phyloP scores from a whole-genome alignment of 345 rosid genomes.

The Eutrema japonicum region DNA sequence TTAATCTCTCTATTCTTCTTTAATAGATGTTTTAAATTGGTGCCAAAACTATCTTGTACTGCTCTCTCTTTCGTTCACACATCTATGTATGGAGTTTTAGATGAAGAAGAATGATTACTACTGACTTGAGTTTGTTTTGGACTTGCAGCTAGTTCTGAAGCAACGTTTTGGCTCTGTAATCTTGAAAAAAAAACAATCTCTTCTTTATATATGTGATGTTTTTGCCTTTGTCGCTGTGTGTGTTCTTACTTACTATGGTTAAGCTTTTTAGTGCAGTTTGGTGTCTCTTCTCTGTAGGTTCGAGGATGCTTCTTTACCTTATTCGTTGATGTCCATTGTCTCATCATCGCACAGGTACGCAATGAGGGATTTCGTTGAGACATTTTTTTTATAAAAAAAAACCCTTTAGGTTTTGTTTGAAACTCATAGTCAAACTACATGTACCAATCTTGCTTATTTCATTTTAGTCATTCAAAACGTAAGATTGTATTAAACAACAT shows the following conservation, averaged over 20 bases:
- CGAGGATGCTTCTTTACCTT: slow-evolving; percentile 25
- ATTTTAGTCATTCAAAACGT: not conserved
- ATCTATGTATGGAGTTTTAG: slow-evolving; percentile 23
- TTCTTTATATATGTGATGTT: not conserved
- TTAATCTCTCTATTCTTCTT: slow-evolving; percentile 28
- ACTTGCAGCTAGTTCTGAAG: slow-evolving; percentile 48
- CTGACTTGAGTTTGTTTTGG: slow-evolving; percentile 45
- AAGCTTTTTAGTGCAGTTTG: slow-evolving; percentile 28
- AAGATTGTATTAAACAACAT: slow-evolving; percentile 3
- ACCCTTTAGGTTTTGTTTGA: no score
- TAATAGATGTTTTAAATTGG: slow-evolving; percentile 20
- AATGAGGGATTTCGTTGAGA: not conserved
- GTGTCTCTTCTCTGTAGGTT: slow-evolving; percentile 32
- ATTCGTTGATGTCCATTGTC: not conserved
- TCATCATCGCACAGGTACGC: slow-evolving; percentile 24
- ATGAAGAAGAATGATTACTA: slow-evolving; percentile 31
- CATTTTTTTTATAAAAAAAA: no score
- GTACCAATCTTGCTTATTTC: not conserved
- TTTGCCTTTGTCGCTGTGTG: not conserved
- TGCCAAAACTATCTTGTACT: slow-evolving; percentile 37
- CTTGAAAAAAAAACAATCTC: not conserved
- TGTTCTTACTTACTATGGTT: slow-evolving; percentile 29
- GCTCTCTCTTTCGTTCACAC: slow-evolving; percentile 10
- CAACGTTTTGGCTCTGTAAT: slow-evolving; percentile 43
- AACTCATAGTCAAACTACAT: no score